Evolutionary conservation across 129 eudicot species (phyloP), one percentile per base, ranked within the genome.

Genomic region (Centaurea solstitialis): DNA sequence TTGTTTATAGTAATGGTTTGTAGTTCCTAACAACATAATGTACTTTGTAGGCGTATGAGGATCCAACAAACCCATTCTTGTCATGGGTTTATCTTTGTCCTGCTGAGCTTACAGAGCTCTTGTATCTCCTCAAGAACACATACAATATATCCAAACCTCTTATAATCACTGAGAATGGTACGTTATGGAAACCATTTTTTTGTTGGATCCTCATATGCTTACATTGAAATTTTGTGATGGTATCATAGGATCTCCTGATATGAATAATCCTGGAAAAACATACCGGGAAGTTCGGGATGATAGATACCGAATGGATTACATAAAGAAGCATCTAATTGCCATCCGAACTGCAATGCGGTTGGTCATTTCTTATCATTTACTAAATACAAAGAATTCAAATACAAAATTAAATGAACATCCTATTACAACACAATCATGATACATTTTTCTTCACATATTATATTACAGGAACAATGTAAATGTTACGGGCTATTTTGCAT

Each of bases 401-500:
- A 4, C 17, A 47, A 47, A 47, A 47, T 47, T 2, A 12, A 53
- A 53, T 17, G 0, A 53, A 53, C 17, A 17, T 53, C n/a, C 2
- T 15, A 17, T 53, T 53, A 26, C 28, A 12, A 53, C n/a, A n/a
- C 20, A 9, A 33, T 4, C 3, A 30, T 61, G 67, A 76, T 41
- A 11, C 0, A 22, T 8, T 45, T 9, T 73, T 18, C 2, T 3
- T 35, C 21, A 1, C 17, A 22, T 22, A 15, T 59, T 38, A 35
- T 15, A 15, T 37, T 75, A 64, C 79, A 90, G 89, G 30, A 74
- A 74, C 3, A 74, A 84, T 5, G 67, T 73, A 11, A 68, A 72
- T 13, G 85, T 87, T 24, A 73, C 45, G 75, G 91, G 91, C 8
- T 88, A 85, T 71, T 90, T 83, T 43, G 87, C 72, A 17, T 90